Conservation (phyloP, 345 rosid species). For the Clarkia xantiana region DNA sequence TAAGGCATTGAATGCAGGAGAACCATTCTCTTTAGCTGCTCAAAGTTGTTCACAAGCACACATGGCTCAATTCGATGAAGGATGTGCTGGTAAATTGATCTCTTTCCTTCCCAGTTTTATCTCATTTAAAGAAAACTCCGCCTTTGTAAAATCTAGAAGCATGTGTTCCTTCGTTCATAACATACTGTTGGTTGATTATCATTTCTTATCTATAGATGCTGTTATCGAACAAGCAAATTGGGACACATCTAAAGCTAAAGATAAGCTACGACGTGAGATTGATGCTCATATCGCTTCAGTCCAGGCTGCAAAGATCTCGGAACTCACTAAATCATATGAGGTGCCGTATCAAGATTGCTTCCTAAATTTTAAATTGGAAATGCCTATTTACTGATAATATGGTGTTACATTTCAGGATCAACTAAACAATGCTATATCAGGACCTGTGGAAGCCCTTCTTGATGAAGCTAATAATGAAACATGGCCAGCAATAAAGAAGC, state of each 20-base stretch:
- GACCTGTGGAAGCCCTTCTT: constrained; percentile 83
- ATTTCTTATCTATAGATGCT: constrained; percentile 41
- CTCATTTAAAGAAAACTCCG: neutral
- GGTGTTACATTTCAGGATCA: constrained; percentile 33
- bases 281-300: constrained; percentile 79
- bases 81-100: constrained; percentile 44
- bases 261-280: constrained; percentile 73
- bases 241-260: constrained; percentile 68
- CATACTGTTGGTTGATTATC: neutral
- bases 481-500: constrained; percentile 83
- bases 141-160: neutral
- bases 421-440: constrained; percentile 58
- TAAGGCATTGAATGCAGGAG: constrained; percentile 67
- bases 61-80: constrained; percentile 54
- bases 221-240: constrained; percentile 75
- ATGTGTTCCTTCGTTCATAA: neutral
- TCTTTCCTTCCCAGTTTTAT: neutral
- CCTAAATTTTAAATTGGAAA: neutral
- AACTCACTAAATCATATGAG: constrained; percentile 62
- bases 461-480: constrained; percentile 78
- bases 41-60: constrained; percentile 25
- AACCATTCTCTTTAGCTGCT: constrained; percentile 64
- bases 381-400: neutral
- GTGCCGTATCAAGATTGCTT: constrained; percentile 15
- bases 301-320: constrained; percentile 66